Percentiles rank a stretch among this genome's conserved stretches.
These are phyloP conservation scores for Kalmanozyma brasiliensis DNA, from an alignment of 1,284 basidiomycete species.

Conservation along the genomic window DNA sequence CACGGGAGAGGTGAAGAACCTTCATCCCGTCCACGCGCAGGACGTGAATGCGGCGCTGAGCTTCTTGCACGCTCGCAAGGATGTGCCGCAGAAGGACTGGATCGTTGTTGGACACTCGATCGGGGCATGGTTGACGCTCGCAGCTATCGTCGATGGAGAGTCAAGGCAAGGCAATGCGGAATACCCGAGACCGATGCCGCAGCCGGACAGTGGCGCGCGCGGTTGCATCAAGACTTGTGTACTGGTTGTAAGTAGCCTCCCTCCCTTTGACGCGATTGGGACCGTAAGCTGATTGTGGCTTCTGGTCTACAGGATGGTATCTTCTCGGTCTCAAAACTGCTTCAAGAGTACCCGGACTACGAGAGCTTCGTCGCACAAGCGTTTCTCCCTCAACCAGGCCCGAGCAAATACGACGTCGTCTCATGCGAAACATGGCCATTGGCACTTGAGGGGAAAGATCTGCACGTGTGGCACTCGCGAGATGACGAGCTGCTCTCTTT, in stretches of 20 bases:
- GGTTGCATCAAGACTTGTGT: conserved; percentile 30
- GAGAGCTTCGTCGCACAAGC: conserved; percentile 46
- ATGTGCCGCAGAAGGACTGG: conserved; percentile 18
- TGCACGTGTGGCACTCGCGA: conserved; percentile 40
- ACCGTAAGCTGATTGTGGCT: too few species aligned
- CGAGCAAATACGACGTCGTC: conserved; percentile 31
- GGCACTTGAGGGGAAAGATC: conserved; percentile 15
- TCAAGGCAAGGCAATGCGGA: neutral
- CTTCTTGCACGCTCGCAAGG: conserved; percentile 16
- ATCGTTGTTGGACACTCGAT: conserved; percentile 45
- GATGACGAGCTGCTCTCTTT: conserved; percentile 45
- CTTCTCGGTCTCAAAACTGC: conserved; percentile 22
- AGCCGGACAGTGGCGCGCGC: conserved; percentile 2
- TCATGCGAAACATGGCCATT: conserved; percentile 36
- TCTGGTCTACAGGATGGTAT: conserved; percentile 45
- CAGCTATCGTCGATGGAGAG: conserved; percentile 17
- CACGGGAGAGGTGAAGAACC: conserved; percentile 9
- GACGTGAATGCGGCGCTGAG: conserved; percentile 35
- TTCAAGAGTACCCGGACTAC: conserved; percentile 44
- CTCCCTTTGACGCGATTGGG: neutral
- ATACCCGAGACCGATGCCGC: conserved; percentile 23
- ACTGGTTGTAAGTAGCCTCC: conserved; percentile 31
- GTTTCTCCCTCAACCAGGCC: conserved; percentile 29
- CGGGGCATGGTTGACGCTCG: conserved; percentile 39
- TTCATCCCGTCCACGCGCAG: conserved; percentile 36